Conservation (phyloP, 164 flowering plant genomes). For the Nelumbo lutea region DNA sequence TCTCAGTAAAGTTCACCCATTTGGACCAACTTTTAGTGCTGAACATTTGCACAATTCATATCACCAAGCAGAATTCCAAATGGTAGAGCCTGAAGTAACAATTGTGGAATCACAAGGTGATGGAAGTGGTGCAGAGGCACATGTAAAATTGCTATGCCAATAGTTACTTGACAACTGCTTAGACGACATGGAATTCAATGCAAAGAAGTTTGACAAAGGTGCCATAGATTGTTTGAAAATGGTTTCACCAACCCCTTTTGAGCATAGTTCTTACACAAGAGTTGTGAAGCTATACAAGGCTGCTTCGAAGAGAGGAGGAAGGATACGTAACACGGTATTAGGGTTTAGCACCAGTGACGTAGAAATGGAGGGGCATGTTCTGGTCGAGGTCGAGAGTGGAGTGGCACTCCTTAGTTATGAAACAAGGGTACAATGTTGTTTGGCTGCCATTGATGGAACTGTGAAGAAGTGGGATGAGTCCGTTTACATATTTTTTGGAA, state of each 20-base stretch:
- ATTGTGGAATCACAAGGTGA: constrained; percentile 61
- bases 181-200: background rate
- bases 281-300: background rate
- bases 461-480: too few relatives aligned
- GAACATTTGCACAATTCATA: background rate
- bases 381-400: too few relatives aligned
- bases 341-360: too few relatives aligned
- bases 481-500: too few relatives aligned
- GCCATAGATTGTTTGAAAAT: background rate
- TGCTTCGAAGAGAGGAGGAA: background rate
- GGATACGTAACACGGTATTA: too few relatives aligned
- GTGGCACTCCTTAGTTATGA: too few relatives aligned
- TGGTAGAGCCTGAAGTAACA: constrained; percentile 81
- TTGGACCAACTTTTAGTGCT: background rate
- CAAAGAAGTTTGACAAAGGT: background rate
- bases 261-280: background rate
- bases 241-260: background rate
- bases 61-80: constrained; percentile 74
- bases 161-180: background rate
- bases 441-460: too few relatives aligned
- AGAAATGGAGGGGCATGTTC: too few relatives aligned
- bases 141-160: background rate
- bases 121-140: background rate
- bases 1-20: background rate
- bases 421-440: too few relatives aligned